Percentiles rank a stretch among this genome's conserved stretches.
phyloP scores from a whole-genome alignment of 1,284 basidiomycete genomes.

The Boletus mariae region DNA sequence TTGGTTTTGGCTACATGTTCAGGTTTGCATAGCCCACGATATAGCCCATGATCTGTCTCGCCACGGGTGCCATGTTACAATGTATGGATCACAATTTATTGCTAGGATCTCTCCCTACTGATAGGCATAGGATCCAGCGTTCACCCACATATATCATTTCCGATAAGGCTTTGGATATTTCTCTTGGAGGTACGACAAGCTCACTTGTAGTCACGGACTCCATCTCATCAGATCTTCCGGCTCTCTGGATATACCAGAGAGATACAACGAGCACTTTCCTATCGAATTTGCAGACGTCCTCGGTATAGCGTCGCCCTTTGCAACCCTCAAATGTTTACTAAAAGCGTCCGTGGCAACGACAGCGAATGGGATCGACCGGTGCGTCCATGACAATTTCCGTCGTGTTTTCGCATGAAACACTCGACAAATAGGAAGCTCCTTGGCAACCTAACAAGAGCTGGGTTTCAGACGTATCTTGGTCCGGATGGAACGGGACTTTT shows the following conservation, averaged over 20 bases:
- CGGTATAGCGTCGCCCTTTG: slow-evolving; percentile 17
- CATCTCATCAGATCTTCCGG: not conserved
- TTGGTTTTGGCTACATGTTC: not conserved
- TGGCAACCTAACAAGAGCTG: slow-evolving; percentile 37
- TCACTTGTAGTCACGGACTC: not conserved
- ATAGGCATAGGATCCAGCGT: slow-evolving; percentile 23
- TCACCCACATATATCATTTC: slow-evolving; percentile 30
- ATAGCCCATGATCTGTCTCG: slow-evolving; percentile 26
- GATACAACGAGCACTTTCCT: slow-evolving; percentile 27
- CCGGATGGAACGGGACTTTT: slow-evolving; percentile 39
- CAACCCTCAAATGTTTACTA: slow-evolving; percentile 15
- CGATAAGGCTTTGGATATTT: not conserved
- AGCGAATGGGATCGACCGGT: slow-evolving; percentile 26
- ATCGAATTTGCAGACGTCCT: slow-evolving; percentile 28
- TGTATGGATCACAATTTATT: slow-evolving; percentile 13
- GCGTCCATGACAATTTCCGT: not conserved
- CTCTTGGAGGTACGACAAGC: slow-evolving; percentile 15
- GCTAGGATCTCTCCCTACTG: not conserved
- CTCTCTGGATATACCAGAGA: slow-evolving; percentile 9
- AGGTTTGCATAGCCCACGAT: slow-evolving; percentile 23
- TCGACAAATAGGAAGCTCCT: slow-evolving; percentile 32
- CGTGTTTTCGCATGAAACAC: not conserved
- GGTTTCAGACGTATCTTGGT: slow-evolving; percentile 43
- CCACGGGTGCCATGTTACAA: slow-evolving; percentile 20
- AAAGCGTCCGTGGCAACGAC: not conserved